Base-by-base conservation (phyloP, 495 filamentous ascomycete species). In the Aspergillus bertholletiae region DNA sequence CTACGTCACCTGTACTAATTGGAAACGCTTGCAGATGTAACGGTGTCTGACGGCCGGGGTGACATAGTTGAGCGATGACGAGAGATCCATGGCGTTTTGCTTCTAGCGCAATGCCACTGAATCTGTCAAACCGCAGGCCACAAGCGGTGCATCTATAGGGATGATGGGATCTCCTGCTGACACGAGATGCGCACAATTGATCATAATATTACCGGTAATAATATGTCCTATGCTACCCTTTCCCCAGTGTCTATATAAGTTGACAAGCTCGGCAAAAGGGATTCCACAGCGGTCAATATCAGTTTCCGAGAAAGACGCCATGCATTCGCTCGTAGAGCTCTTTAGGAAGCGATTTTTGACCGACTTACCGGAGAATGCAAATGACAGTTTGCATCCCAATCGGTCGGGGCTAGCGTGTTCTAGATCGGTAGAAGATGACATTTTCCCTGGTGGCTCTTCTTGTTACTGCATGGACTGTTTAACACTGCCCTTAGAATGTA, bases 291-390 rank as follows among this genome's bases (percentile, higher is more conserved):
- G 67, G 20, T 66, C 53, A 27, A 77, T 55, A 54, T 83, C 68
- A 2, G 70, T 71, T 0, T 75, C 64, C 51, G 78, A 68, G 78
- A 81, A 88, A 7, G 81, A 80, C 0, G 83, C 75, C 23, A 84
- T 61, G 5, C 72, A 69, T 57, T 88, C 85, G 5, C 82, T 81
- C 79, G 85, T 85, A 30, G 85, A 81, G 24, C 74, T 80, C 66
- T 88, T 88, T 58, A 88, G 62, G 58, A 84, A 80, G 28, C 84
- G 74, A 64, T 87, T 89, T 24, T 69, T 65, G 1, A 80, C 80
- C 11, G 75, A 75, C 46, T 71, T 73, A 47, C 74, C 73, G 45
- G 80, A 79, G 74, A 85, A 87, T 34, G 73, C 59, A 57, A 86
- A 84, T 17, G 75, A 54, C 11, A 88, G 71, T 17, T 15, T 17